A percentile compares a stretch with the other conserved stretches of the same genome.
phyloP scores from a whole-genome alignment of 768 basidiomycete species.

The Collybiopsis confluens region DNA sequence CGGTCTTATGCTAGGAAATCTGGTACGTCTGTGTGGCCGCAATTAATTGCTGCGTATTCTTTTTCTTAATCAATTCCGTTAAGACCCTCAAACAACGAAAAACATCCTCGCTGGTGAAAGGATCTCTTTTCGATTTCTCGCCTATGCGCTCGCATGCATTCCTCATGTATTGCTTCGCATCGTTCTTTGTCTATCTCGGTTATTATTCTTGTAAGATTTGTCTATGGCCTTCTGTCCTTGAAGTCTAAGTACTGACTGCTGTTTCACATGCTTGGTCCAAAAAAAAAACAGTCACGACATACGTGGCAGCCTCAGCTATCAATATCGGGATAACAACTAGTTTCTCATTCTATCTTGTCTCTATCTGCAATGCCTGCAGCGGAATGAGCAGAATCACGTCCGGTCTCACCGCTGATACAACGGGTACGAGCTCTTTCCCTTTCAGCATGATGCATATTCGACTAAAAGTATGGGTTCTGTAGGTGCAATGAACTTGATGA shows the following conservation, averaged over 20 bases:
- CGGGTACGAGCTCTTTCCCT: constrained; percentile 23
- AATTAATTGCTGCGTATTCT: too few relatives aligned
- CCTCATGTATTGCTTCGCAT: constrained; percentile 33
- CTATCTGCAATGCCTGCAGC: constrained; percentile 44
- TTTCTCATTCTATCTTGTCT: constrained; percentile 37
- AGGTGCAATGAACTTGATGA: constrained; percentile 49
- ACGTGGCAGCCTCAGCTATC: neutral
- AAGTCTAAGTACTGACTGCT: neutral
- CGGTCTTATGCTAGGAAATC: constrained; percentile 35
- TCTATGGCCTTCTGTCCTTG: too few relatives aligned
- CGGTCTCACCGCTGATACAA: constrained; percentile 34
- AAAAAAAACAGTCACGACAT: constrained; percentile 1
- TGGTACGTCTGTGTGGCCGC: constrained; percentile 21
- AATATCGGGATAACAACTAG: constrained; percentile 21
- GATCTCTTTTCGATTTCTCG: constrained; percentile 35
- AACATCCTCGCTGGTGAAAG: constrained; percentile 30
- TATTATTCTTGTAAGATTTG: constrained; percentile 42
- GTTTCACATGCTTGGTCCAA: neutral
- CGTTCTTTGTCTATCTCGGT: constrained; percentile 39
- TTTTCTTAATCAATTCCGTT: too few relatives aligned
- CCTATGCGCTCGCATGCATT: constrained; percentile 34
- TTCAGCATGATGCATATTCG: neutral
- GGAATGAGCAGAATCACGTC: constrained; percentile 37
- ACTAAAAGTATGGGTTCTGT: neutral
- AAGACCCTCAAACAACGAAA: constrained; percentile 31